Conservation (phyloP, 2,329 filamentous ascomycete species). For the Fusarium pseudocircinatum region DNA sequence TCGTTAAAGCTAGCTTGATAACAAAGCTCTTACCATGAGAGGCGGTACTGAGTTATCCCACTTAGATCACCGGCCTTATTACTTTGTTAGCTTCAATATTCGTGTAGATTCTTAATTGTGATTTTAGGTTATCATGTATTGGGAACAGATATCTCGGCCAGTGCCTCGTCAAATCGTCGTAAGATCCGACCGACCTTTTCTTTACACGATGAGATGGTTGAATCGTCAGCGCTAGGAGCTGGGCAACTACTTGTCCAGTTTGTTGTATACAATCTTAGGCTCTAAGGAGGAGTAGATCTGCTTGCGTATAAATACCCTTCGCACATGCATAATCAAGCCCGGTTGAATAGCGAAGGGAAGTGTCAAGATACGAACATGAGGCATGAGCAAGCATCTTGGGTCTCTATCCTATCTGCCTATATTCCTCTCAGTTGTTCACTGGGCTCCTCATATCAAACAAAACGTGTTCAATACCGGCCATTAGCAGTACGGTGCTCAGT, state of each 20-base stretch:
- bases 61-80: neutral
- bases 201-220: neutral
- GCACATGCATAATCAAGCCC: neutral
- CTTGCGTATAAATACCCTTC: neutral
- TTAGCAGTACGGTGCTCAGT: neutral
- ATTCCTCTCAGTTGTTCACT: neutral
- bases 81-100: neutral
- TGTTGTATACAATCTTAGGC: neutral
- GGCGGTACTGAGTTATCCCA: neutral
- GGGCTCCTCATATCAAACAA: neutral
- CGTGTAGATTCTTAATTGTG: neutral
- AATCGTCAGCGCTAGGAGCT: neutral
- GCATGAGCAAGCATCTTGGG: neutral
- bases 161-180: neutral
- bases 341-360: neutral
- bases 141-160: neutral
- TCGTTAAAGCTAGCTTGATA: neutral
- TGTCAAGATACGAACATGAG: neutral
- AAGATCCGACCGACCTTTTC: neutral
- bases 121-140: neutral
- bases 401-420: neutral
- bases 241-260: neutral
- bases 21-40: neutral
- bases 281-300: neutral
- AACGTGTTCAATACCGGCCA: neutral